Base-by-base conservation (phyloP, 1,284 basidiomycete species). In the Phellopilus nigrolimitatus region DNA sequence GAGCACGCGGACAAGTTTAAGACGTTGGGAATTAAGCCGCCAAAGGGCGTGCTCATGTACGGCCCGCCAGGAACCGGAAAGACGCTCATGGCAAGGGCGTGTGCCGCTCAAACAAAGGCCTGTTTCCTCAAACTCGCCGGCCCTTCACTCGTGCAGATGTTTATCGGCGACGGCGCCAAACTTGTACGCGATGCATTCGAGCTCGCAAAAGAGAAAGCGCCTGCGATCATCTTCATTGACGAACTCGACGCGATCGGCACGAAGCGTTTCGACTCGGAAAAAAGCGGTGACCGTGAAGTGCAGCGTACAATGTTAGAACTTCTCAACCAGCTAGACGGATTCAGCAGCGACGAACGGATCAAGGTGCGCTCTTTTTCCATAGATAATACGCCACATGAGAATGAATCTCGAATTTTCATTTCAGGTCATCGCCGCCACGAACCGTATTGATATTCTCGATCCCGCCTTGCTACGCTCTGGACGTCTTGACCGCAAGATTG, bases 371-470 rank as follows among this genome's bases (percentile, higher is more conserved):
- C 21, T n/a, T n/a, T n/a, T n/a, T n/a, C n/a, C n/a, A n/a, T n/a
- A n/a, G n/a, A 10, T 7, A n/a, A 37, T 15, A 37, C 34, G n/a
- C 12, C 34, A 7, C 34, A 3, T 3, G n/a, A 7, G 8, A 3
- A 8, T n/a, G 4, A 15, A 15, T 37, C 10, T 37, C 8, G 2
- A n/a, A 3, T 37, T 37, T 39, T 33, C 57, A n/a, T 15, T 41
- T 19, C 58, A 95, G 91, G 95, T 99, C 58, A 98, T 99, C 60
- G 95, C 95, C 12, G 95, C 95, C 1, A 99, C 95, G 27, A 99
- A 99, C 72, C 83, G 95, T 66, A 99, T 99, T 62, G 95, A 99
- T 70, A 98, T 98, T 56, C 85, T 99, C 40, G 86, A 90, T 64
- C 85, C 86, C 2, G 86, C 86, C 0, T 70, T 90, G 8, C 76